Conservation (phyloP, 371 early-diverging fungal genomes). For the Haplosporangium sp. region DNA sequence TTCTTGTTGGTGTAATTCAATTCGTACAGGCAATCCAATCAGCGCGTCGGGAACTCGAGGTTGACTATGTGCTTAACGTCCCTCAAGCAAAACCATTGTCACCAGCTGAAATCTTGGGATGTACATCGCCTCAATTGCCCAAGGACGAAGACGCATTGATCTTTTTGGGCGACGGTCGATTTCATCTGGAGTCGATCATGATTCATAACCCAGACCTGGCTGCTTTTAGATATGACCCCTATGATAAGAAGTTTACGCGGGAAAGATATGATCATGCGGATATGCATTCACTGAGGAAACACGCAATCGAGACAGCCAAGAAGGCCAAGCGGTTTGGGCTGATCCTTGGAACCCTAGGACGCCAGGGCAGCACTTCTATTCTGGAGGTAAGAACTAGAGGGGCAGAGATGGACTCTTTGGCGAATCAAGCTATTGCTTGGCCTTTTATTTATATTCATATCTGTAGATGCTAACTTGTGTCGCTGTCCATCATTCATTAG, state of each 20-base stretch:
- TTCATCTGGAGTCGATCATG: conserved; percentile 99
- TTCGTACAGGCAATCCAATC: conserved; percentile 93
- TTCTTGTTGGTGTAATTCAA: conserved; percentile 97
- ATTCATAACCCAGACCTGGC: conserved; percentile 95
- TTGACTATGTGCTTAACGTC: conserved; percentile 74
- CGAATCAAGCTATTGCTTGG: background rate
- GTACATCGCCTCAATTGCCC: conserved; percentile 94
- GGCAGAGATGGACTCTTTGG: background rate
- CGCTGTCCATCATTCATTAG: conserved; percentile 29
- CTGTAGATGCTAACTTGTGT: background rate
- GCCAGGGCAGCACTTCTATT: conserved; percentile 97
- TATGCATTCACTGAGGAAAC: conserved; percentile 88
- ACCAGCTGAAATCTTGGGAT: conserved; percentile 99
- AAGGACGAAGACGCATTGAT: conserved; percentile 76
- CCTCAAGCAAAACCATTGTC: conserved; percentile 98
- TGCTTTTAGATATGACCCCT: conserved; percentile 99
- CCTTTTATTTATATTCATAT: background rate
- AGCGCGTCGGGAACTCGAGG: conserved; percentile 69
- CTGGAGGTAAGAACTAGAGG: conserved; percentile 63
- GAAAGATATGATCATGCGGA: conserved; percentile 95
- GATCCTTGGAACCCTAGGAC: conserved; percentile 97
- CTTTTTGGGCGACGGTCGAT: conserved; percentile 98
- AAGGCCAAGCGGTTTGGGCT: conserved; percentile 87
- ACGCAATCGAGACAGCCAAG: conserved; percentile 82
- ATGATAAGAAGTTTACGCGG: conserved; percentile 89